Evolutionary conservation across 768 basidiomycete species (phyloP).

Genomic region (Leccinum variicolor): DNA sequence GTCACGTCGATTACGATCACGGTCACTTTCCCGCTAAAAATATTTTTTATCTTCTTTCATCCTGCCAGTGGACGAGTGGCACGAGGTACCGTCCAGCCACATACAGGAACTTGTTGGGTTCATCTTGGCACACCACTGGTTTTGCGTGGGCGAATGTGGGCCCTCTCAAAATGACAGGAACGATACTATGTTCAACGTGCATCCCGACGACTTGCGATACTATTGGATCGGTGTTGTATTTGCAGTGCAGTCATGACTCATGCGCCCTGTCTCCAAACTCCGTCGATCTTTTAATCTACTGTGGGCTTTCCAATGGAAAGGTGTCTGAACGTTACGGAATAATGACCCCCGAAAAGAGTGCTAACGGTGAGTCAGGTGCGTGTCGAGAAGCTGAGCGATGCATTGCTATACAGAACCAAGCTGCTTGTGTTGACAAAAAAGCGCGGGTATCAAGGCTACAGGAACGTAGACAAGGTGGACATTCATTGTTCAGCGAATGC

Average conservation of each 20-base stretch:
- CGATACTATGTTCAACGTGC: background rate
- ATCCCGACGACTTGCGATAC: background rate
- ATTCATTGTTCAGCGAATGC: background rate
- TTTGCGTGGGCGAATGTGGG: too few species aligned
- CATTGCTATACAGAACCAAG: background rate
- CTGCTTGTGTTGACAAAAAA: background rate
- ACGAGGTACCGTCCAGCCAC: too few species aligned
- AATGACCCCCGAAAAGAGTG: background rate
- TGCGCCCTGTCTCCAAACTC: background rate
- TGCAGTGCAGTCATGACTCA: background rate
- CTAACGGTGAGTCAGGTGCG: background rate
- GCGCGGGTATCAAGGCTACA: background rate
- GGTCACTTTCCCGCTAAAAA: too few species aligned
- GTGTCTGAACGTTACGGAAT: background rate
- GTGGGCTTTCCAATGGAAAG: background rate
- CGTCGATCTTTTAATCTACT: background rate
- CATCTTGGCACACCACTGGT: too few species aligned
- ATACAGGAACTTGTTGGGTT: too few species aligned
- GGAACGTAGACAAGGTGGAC: background rate
- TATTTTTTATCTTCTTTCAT: too few species aligned
- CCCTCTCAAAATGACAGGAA: too few species aligned
- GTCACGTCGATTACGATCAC: too few species aligned
- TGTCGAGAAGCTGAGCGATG: background rate
- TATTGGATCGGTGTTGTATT: background rate
- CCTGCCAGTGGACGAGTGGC: too few species aligned